Evolutionary conservation across 1,284 basidiomycete genomes (phyloP), one percentile per base, ranked within the genome.

Genomic region (Ganoderma multipileum): DNA sequence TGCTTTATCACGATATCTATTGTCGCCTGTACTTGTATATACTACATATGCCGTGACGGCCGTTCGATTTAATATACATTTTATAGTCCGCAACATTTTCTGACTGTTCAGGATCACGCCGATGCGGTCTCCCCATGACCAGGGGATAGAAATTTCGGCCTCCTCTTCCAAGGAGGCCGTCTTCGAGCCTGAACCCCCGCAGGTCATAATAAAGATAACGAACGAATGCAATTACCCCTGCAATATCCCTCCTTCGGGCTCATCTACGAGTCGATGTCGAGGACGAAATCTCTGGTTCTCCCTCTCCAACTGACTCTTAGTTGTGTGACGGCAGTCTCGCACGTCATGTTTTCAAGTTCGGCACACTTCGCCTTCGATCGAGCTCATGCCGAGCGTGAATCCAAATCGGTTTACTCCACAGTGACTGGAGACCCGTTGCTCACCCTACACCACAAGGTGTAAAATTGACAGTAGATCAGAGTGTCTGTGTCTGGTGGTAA

Each of bases 1-100:
- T 69, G 67, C 67, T 66, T 71, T 72, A 72, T 69, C 62, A 60
- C 64, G 57, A 69, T 71, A 71, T 71, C 67, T 72, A 71, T 69
- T 39, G 23, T 26, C 57, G 47, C 16, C 38, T 59, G 57, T 57
- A 57, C 55, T n/a, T 59, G 57, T 57, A 57, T 30, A 23, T 39
- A 39, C 36, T 39, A 39, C 23, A 20, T 54, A 38, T 38, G 33
- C 23, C 59, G 28, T 50, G 44, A 50, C 28, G 28, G 26, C 52
- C 23, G 16, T 38, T 60, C 23, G 39, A 60, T 42, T 39, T 7
- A 59, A 60, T 60, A 23, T 39, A 41, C 58, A 39, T 26, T 28
- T 39, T 60, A 59, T 38, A 23, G 36, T 59, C 20, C n/a, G 9
- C 36, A 33, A 36, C 55, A 57, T 52, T 26, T 9, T 26, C 16